phyloP scores from a whole-genome alignment of 179 eudicot species.

The Amaranthus tricolor region DNA sequence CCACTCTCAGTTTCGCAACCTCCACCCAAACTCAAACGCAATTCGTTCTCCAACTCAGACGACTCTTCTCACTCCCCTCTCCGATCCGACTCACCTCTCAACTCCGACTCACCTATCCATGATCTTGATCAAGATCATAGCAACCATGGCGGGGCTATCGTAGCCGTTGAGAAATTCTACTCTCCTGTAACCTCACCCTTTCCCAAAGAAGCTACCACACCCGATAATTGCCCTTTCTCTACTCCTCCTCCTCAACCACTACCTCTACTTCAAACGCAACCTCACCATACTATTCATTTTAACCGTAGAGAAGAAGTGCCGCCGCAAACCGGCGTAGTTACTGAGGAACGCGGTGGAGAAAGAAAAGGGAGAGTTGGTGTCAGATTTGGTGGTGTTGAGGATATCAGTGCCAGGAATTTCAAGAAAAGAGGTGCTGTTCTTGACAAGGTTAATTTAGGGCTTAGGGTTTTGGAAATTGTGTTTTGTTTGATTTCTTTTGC shows the following conservation, averaged over 20 bases:
- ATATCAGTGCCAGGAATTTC: constrained; percentile 15
- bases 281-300: constrained; percentile 32
- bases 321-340: constrained; percentile 19
- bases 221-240: constrained; percentile 13
- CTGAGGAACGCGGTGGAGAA: constrained; percentile 21
- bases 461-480: constrained; percentile 63
- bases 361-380: constrained; percentile 17
- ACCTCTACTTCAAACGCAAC: constrained; percentile 2
- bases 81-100: constrained; percentile 54
- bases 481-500: constrained; percentile 72
- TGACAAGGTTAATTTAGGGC: constrained; percentile 47
- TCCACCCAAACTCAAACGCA: constrained; percentile 16
- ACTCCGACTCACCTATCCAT: constrained; percentile 33
- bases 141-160: constrained; percentile 25
- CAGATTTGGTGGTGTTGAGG: constrained; percentile 19
- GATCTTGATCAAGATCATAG: constrained; percentile 29
- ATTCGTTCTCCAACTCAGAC: not conserved
- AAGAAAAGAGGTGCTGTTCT: constrained; percentile 24
- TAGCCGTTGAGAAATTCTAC: constrained; percentile 48
- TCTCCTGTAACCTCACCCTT: constrained; percentile 51
- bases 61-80: constrained; percentile 62
- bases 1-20: constrained; percentile 13
- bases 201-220: constrained; percentile 21
- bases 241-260: too few relatives aligned
- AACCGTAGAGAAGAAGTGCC: constrained; percentile 38